A percentile compares a stretch with the other conserved stretches of the same genome.
These are phyloP conservation scores for Candida nonsorbophila DNA, from an alignment of 805 yeast genomes.

Conservation along the genomic window DNA sequence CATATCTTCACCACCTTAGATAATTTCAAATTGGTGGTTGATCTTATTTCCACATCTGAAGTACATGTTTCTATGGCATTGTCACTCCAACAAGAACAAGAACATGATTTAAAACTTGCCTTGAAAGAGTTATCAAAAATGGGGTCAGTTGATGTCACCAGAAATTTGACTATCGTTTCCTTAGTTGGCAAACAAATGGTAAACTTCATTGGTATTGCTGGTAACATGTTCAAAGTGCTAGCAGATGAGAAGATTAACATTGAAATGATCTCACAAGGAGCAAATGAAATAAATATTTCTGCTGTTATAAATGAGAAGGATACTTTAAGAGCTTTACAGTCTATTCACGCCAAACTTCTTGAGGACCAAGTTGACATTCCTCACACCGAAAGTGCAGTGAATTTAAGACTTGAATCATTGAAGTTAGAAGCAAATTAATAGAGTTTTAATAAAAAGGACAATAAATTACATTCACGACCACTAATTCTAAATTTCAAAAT, in stretches of 20 bases:
- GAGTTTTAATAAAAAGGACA: not conserved
- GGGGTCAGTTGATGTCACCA: slow-evolving; percentile 86
- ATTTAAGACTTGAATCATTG: slow-evolving; percentile 25
- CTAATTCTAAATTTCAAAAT: slow-evolving; percentile 21
- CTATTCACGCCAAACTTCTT: slow-evolving; percentile 74
- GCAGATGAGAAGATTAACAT: slow-evolving; percentile 91
- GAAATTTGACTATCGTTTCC: slow-evolving; percentile 85
- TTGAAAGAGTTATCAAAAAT: slow-evolving; percentile 70
- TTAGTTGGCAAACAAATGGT: slow-evolving; percentile 97
- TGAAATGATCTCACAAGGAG: slow-evolving; percentile 98
- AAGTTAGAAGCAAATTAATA: slow-evolving; percentile 8
- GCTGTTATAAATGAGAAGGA: slow-evolving; percentile 87
- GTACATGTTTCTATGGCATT: slow-evolving; percentile 98
- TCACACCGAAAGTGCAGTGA: slow-evolving; percentile 20
- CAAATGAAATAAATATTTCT: slow-evolving; percentile 93
- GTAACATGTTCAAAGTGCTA: slow-evolving; percentile 89
- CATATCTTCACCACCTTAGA: slow-evolving; percentile 84
- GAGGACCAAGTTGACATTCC: slow-evolving; percentile 32
- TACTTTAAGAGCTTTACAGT: slow-evolving; percentile 77
- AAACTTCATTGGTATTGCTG: slow-evolving; percentile 94
- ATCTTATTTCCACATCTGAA: slow-evolving; percentile 93
- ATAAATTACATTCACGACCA: not conserved
- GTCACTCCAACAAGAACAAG: slow-evolving; percentile 66
- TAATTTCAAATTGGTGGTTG: slow-evolving; percentile 81
- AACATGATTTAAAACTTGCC: slow-evolving; percentile 61